Base-by-base conservation (phyloP, 2,329 filamentous ascomycete genomes). In the Pyricularia pennisetigena region DNA sequence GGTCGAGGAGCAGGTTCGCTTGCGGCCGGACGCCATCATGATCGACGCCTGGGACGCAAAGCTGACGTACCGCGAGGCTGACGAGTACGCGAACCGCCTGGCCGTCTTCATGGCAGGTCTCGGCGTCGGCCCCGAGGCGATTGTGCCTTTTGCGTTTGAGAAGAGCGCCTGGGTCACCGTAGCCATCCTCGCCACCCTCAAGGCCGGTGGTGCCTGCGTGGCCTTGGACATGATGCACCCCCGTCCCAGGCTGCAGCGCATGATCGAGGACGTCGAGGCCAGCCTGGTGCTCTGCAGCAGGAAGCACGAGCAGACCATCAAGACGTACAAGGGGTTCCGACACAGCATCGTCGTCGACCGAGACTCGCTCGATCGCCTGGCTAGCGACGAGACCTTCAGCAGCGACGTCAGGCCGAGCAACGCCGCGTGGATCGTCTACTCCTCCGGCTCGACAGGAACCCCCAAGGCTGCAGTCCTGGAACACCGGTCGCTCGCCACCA, bases 391-490 rank as follows among this genome's bases (percentile, higher is more conserved):
- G 29, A 14, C 10, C 10, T 65, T 49, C 64, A 29, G 35, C 24
- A 65, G 30, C n/a, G 41, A 23, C 14, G 20, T 59, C 3, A 57
- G 57, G 24, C 64, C 35, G 7, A 65, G 8, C 29, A 65, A 65
- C 24, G 10, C 29, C n/a, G 26, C 29, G 3, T 83, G 82, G 69
- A 77, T 82, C 63, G 84, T 85, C 68, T 86, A 86, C 73, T 86
- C 85, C 65, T 86, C 85, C 24, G 83, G 83, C 54, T 88, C 84
- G 20, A 87, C 85, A 0, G 85, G 85, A 8, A 80, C 79, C 23
- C 85, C 85, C 1, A 88, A 88, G 72, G 85, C 85, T 1, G 29
- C 23, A 1, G 57, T 67, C 4, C 8, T 28, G 4, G 66, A 63
- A n/a, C 66, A 67, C 23, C 20, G 23, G 20, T 24, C 54, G 7